Percentiles rank a stretch among this genome's conserved stretches.
phyloP scores from a whole-genome alignment of 2,329 filamentous ascomycete genomes.

The Calycina herbarum region DNA sequence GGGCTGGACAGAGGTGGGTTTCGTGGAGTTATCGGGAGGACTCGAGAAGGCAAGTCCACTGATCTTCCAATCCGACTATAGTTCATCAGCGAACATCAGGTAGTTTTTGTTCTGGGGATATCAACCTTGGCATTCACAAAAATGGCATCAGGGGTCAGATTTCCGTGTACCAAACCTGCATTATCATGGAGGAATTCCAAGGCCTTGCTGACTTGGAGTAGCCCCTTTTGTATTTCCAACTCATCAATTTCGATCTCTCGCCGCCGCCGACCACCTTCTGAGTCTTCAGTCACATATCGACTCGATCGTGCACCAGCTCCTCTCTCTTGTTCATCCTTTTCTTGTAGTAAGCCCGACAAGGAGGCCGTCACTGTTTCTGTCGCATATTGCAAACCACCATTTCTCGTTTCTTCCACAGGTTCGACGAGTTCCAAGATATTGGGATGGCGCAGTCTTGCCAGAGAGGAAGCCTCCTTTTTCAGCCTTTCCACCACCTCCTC shows the following conservation, averaged over 20 bases:
- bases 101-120: constrained; percentile 14
- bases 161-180: constrained; percentile 89
- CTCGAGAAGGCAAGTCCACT: constrained; percentile 90
- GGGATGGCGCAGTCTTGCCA: constrained; percentile 86
- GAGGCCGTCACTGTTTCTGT: constrained; percentile 90
- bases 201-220: constrained; percentile 90
- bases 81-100: constrained; percentile 36
- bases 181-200: constrained; percentile 95
- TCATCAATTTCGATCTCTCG: constrained; percentile 93
- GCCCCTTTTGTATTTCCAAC: constrained; percentile 93
- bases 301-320: constrained; percentile 70
- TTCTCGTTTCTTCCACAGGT: constrained; percentile 90
- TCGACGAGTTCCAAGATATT: constrained; percentile 91
- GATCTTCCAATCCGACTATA: constrained; percentile 94
- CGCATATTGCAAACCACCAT: constrained; percentile 90
- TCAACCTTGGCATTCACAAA: constrained; percentile 88
- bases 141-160: constrained; percentile 89
- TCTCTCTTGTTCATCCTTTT: constrained; percentile 86
- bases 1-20: constrained; percentile 73
- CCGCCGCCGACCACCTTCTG: constrained; percentile 69
- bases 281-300: constrained; percentile 78
- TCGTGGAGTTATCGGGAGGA: constrained; percentile 72
- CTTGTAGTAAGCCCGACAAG: constrained; percentile 75
- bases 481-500: constrained; percentile 90
- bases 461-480: constrained; percentile 85